Evolutionary conservation across 1,284 basidiomycete species (phyloP).

Genomic region (Boletus sp.): DNA sequence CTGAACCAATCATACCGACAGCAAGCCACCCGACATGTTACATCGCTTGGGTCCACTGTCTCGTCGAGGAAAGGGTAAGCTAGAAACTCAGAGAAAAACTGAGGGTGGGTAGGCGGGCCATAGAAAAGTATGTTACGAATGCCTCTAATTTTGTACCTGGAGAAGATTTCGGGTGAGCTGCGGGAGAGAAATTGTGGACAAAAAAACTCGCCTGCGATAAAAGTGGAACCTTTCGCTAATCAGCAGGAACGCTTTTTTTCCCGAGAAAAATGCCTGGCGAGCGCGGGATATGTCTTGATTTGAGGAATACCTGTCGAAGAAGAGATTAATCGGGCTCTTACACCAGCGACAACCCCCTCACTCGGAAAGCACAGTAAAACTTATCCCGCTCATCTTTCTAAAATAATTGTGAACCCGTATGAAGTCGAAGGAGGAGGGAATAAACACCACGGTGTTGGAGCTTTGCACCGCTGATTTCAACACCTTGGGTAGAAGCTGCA

Average conservation of each 20-base stretch:
- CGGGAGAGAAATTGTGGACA: constrained; percentile 2
- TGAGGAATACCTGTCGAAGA: constrained; percentile 75
- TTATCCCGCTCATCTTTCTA: constrained; percentile 64
- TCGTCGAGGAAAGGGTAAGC: constrained; percentile 84
- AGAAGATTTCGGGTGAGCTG: not conserved
- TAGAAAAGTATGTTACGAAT: constrained; percentile 93
- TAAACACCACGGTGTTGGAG: constrained; percentile 81
- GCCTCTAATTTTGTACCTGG: constrained; percentile 86
- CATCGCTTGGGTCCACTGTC: constrained; percentile 72
- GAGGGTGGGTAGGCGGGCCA: constrained; percentile 82
- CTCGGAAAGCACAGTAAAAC: constrained; percentile 87
- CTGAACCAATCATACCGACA: constrained; percentile 86
- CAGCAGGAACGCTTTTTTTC: constrained; percentile 83
- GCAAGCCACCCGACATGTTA: constrained; percentile 76
- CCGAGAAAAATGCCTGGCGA: constrained; percentile 88
- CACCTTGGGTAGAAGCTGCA: constrained; percentile 72
- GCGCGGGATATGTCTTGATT: constrained; percentile 93
- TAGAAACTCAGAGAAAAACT: constrained; percentile 88
- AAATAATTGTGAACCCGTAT: constrained; percentile 88
- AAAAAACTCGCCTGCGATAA: constrained; percentile 70
- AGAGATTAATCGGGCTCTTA: not conserved
- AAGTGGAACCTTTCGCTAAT: constrained; percentile 98
- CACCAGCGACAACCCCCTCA: constrained; percentile 34
- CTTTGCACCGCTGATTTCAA: constrained; percentile 91
- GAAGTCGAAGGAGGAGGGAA: constrained; percentile 97